A percentile compares a stretch with the other conserved stretches of the same genome.
These are phyloP conservation scores for Thelonectria olida DNA, from an alignment of 2,329 filamentous ascomycete species.

Conservation along the genomic window DNA sequence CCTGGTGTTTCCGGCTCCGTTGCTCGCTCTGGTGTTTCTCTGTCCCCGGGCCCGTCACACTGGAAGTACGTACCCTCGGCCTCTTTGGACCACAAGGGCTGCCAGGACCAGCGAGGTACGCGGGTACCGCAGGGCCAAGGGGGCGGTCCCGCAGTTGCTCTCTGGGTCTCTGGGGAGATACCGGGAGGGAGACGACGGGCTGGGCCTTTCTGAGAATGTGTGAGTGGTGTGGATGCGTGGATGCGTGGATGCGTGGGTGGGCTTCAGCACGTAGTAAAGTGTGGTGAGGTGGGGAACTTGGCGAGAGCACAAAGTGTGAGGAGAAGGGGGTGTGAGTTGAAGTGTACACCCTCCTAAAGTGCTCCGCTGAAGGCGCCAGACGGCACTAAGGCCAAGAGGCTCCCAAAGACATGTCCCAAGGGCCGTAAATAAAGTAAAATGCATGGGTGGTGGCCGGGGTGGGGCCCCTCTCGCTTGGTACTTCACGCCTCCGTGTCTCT, in stretches of 20 bases:
- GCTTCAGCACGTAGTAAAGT: no score
- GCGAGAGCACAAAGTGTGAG: conserved; percentile 11
- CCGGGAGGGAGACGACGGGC: conserved; percentile 27
- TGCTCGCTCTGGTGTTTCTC: conserved; percentile 5
- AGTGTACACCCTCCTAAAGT: conserved; percentile 12
- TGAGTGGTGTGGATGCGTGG: conserved; percentile 21
- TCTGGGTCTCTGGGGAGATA: conserved; percentile 30
- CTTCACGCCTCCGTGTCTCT: conserved; percentile 41
- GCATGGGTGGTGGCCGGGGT: conserved; percentile 39
- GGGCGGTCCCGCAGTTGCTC: conserved; percentile 22
- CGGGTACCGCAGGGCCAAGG: conserved; percentile 21
- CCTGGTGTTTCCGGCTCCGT: conserved; percentile 10
- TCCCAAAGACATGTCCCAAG: conserved; percentile 16
- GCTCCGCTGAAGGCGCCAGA: conserved; percentile 1
- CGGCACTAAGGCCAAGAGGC: background rate
- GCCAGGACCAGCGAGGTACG: conserved; percentile 17
- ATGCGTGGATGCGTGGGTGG: conserved; percentile 11
- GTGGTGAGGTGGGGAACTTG: conserved; percentile 8
- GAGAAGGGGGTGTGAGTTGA: conserved; percentile 10
- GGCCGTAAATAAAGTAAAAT: conserved; percentile 36
- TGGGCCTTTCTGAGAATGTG: conserved; percentile 22
- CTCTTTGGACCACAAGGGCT: background rate
- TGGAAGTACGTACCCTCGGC: conserved; percentile 9
- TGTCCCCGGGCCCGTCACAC: background rate
- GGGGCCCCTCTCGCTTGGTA: conserved; percentile 36